phyloP scores from a whole-genome alignment of 2,329 filamentous ascomycete species.

The Aspergillus bombycis region DNA sequence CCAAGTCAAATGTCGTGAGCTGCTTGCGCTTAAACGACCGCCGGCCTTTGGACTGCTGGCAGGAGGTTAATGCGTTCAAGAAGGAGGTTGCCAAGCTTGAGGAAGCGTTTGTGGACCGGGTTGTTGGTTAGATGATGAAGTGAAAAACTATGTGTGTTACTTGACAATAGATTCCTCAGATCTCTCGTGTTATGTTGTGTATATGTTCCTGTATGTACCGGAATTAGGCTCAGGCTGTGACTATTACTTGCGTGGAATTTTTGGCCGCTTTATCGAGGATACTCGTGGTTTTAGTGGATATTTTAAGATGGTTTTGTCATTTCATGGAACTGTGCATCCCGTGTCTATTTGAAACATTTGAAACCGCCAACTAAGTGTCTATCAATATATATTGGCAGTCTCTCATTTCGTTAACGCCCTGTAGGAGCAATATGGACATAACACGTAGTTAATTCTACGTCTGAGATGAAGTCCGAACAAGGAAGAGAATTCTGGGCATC shows the following conservation, averaged over 20 bases:
- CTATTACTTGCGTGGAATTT: constrained; percentile 4
- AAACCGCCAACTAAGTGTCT: neutral
- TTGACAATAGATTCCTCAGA: constrained; percentile 19
- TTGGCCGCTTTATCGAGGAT: neutral
- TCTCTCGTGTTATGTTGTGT: constrained; percentile 20
- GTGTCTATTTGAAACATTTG: neutral
- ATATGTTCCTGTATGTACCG: constrained; percentile 23
- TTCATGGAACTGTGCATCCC: neutral
- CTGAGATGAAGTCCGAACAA: neutral
- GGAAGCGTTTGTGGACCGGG: constrained; percentile 83
- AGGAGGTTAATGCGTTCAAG: constrained; percentile 90
- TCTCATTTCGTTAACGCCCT: neutral
- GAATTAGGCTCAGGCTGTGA: neutral
- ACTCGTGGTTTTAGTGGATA: neutral
- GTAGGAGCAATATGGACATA: neutral
- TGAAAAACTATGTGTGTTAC: constrained; percentile 6
- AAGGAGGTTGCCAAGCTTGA: constrained; percentile 84
- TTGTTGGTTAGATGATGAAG: constrained; percentile 48
- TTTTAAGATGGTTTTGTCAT: neutral
- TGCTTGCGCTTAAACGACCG: constrained; percentile 85
- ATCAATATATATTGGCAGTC: neutral
- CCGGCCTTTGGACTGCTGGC: constrained; percentile 89
- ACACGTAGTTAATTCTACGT: neutral
- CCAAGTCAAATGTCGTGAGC: constrained; percentile 73
- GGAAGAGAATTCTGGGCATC: constrained; percentile 6